A percentile compares a stretch with the other conserved stretches of the same genome.
These are phyloP conservation scores for Gautieria morchelliformis DNA, from an alignment of 768 basidiomycete genomes.

Conservation along the genomic window DNA sequence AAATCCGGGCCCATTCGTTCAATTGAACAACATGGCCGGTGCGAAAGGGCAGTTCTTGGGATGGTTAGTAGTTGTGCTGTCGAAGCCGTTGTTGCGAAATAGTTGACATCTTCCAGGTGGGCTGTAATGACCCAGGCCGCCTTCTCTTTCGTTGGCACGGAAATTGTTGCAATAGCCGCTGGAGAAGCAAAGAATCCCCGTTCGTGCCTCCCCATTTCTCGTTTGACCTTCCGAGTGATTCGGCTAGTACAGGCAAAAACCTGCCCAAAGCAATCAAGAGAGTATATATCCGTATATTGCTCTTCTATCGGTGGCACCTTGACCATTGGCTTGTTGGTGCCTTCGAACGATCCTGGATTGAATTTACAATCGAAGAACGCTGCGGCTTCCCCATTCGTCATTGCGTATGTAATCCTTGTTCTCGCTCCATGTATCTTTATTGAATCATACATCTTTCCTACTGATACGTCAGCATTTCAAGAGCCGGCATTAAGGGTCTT, in stretches of 20 bases:
- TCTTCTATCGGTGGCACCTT: conserved; percentile 46
- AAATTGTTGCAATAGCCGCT: conserved; percentile 86
- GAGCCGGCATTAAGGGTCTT: conserved; percentile 49
- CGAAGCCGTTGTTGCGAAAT: conserved; percentile 9
- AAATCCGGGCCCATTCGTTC: conserved; percentile 80
- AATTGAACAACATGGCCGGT: conserved; percentile 56
- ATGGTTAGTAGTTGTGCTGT: conserved; percentile 26
- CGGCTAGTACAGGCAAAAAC: conserved; percentile 30
- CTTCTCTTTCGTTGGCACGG: conserved; percentile 89
- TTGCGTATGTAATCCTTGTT: conserved; percentile 25
- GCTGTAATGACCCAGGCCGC: conserved; percentile 57
- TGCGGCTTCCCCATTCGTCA: conserved; percentile 45
- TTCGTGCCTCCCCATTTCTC: neutral
- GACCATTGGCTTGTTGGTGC: conserved; percentile 32
- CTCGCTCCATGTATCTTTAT: neutral
- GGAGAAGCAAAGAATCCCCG: conserved; percentile 86
- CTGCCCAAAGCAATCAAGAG: conserved; percentile 59
- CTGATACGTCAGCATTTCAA: conserved; percentile 18
- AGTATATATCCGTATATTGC: conserved; percentile 54
- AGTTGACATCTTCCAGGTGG: conserved; percentile 23
- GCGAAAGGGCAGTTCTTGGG: conserved; percentile 64
- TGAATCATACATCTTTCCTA: neutral
- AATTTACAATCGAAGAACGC: conserved; percentile 34
- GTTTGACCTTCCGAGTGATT: neutral
- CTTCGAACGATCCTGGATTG: conserved; percentile 32